Evolutionary conservation across 2,329 filamentous ascomycete species (phyloP).

Genomic region (Colletotrichum cereale): DNA sequence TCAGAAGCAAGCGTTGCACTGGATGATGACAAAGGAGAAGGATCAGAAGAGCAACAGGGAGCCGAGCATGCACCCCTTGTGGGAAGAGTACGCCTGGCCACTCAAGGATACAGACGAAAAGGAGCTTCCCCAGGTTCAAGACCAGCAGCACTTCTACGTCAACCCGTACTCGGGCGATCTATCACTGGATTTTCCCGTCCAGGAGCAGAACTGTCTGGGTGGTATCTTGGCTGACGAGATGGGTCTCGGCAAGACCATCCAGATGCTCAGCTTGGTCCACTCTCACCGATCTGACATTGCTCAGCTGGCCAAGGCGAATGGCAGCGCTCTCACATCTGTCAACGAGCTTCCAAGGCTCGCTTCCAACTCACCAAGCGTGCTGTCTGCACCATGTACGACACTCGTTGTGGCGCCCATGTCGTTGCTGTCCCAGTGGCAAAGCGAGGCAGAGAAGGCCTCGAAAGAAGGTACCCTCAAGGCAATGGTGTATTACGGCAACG

Average conservation of each 20-base stretch:
- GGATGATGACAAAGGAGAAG: slow-evolving; percentile 96
- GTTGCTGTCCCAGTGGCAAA: slow-evolving; percentile 95
- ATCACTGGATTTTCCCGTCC: slow-evolving; percentile 89
- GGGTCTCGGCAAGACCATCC: slow-evolving; percentile 98
- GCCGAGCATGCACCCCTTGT: slow-evolving; percentile 93
- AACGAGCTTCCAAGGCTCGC: slow-evolving; percentile 74
- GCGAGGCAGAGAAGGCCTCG: slow-evolving; percentile 92
- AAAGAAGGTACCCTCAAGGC: slow-evolving; percentile 84
- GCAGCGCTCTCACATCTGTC: slow-evolving; percentile 56
- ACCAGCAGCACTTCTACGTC: slow-evolving; percentile 85
- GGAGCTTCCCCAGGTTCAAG: slow-evolving; percentile 73
- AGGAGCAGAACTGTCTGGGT: slow-evolving; percentile 94
- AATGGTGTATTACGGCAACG: slow-evolving; percentile 91
- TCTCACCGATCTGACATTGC: slow-evolving; percentile 76
- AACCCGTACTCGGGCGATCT: slow-evolving; percentile 98
- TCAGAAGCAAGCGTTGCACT: slow-evolving; percentile 93
- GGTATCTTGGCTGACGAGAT: slow-evolving; percentile 97
- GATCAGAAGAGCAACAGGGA: slow-evolving; percentile 79
- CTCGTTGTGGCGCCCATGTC: slow-evolving; percentile 98
- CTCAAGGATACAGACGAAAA: slow-evolving; percentile 88
- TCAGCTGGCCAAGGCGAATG: slow-evolving; percentile 51
- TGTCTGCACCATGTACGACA: slow-evolving; percentile 86
- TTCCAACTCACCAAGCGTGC: slow-evolving; percentile 66
- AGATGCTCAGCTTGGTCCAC: slow-evolving; percentile 96
- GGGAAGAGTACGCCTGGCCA: slow-evolving; percentile 97